Evolutionary conservation across 2,329 filamentous ascomycete genomes (phyloP).

Genomic region (Colletotrichum gigasporum): DNA sequence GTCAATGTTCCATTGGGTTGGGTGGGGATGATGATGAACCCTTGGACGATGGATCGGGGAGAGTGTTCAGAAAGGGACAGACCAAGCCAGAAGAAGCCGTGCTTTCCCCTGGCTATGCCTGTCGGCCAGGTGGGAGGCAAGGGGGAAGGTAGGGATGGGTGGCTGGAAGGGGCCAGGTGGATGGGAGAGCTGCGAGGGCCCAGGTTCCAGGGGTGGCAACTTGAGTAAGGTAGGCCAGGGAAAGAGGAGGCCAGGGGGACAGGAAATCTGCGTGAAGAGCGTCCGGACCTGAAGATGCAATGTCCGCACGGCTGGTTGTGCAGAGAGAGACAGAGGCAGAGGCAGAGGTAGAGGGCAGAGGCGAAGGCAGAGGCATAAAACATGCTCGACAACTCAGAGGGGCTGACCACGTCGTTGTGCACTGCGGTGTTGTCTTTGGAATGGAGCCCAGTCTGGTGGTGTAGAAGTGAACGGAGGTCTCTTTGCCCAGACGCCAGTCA

Average conservation of each 20-base stretch:
- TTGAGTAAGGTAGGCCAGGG: background rate
- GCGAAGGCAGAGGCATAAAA: too few relatives aligned
- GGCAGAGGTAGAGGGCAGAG: too few relatives aligned
- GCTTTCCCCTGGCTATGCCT: conserved; percentile 20
- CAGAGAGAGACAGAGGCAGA: background rate
- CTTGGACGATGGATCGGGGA: conserved; percentile 27
- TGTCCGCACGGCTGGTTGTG: conserved; percentile 2
- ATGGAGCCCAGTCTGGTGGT: background rate
- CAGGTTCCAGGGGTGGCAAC: background rate
- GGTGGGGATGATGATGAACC: conserved; percentile 24
- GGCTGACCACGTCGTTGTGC: conserved; percentile 2
- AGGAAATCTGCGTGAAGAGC: background rate
- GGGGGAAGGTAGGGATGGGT: conserved; percentile 19
- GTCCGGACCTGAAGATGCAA: conserved; percentile 9
- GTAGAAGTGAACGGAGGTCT: background rate
- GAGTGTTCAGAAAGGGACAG: conserved; percentile 18
- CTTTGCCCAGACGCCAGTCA: conserved; percentile 3
- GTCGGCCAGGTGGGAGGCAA: conserved; percentile 26
- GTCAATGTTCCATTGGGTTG: conserved; percentile 15
- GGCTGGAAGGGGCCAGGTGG: conserved; percentile 25
- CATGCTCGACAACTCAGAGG: too few relatives aligned
- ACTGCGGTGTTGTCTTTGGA: conserved; percentile 7
- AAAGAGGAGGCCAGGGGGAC: background rate
- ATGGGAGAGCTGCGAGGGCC: background rate
- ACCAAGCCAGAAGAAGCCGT: conserved; percentile 18